Evolutionary conservation across 495 filamentous ascomycete species (phyloP).

Genomic region (Aspergillus mulundensis): DNA sequence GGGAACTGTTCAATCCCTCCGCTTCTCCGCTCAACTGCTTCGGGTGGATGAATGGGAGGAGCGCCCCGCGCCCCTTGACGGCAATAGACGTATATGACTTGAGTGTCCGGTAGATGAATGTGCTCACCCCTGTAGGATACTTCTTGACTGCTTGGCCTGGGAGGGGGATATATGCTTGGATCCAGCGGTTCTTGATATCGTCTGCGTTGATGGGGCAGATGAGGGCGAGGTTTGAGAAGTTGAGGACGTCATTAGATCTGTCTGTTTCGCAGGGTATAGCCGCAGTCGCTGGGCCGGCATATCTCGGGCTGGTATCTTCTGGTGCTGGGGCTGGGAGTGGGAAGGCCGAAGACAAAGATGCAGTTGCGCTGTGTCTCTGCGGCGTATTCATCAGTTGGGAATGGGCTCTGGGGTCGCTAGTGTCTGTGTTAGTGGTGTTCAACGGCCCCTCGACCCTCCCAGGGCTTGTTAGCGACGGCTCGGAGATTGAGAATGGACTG

Average conservation of each 20-base stretch:
- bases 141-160: constrained; percentile 36
- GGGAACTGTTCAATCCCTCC: constrained; percentile 10
- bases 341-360: no score
- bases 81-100: constrained; percentile 39
- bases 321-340: no score
- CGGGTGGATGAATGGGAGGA: constrained; percentile 41
- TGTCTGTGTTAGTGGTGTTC: neutral
- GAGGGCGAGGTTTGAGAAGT: constrained; percentile 29
- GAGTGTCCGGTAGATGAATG: constrained; percentile 39
- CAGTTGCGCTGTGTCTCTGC: no score
- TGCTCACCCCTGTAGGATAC: constrained; percentile 28
- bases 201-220: constrained; percentile 40
- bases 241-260: neutral
- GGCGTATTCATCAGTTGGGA: neutral
- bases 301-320: no score
- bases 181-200: constrained; percentile 44
- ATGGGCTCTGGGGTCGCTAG: no score
- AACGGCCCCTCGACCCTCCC: no score
- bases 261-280: no score
- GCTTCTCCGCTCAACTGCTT: constrained; percentile 21
- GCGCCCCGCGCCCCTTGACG: constrained; percentile 29
- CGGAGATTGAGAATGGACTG: neutral
- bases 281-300: no score
- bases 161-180: constrained; percentile 40
- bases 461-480: neutral